Percentiles rank a stretch among this genome's conserved stretches.
Conservation (phyloP, 1,284 basidiomycete species). For the Coniferiporia sulphurascens region DNA sequence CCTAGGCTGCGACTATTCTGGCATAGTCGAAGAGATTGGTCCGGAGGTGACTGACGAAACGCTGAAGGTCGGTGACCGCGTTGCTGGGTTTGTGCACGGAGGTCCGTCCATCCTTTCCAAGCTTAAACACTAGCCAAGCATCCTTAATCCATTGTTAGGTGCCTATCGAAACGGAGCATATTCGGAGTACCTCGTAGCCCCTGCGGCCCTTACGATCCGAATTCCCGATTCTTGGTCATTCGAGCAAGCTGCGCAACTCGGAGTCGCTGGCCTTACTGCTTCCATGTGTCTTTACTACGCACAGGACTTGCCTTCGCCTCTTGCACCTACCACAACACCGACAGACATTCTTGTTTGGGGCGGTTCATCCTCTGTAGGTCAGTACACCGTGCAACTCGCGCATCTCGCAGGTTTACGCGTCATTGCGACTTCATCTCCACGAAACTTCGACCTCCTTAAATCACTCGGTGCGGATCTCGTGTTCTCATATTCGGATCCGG, state of each 20-base stretch:
- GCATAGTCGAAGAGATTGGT: slow-evolving; percentile 37
- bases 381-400: slow-evolving; percentile 39
- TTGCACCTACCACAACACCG: slow-evolving; percentile 16
- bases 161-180: slow-evolving; percentile 13
- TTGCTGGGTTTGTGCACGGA: slow-evolving; percentile 42
- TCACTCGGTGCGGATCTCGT: slow-evolving; percentile 29
- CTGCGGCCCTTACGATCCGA: slow-evolving; percentile 25
- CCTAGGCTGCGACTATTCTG: slow-evolving; percentile 42
- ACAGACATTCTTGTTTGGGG: slow-evolving; percentile 35
- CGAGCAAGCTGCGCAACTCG: slow-evolving; percentile 29
- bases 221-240: slow-evolving; percentile 27
- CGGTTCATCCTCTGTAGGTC: slow-evolving; percentile 38
- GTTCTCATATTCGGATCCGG: slow-evolving; percentile 21
- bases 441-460: slow-evolving; percentile 31
- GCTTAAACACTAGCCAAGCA: slow-evolving; percentile 5
- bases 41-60: slow-evolving; percentile 24
- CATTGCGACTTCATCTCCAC: slow-evolving; percentile 35
- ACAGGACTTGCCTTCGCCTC: slow-evolving; percentile 20
- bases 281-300: slow-evolving; percentile 23
- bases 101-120: slow-evolving; percentile 19
- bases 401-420: slow-evolving; percentile 31
- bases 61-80: slow-evolving; percentile 37
- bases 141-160: neutral
- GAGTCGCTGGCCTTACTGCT: slow-evolving; percentile 24
- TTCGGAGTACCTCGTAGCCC: slow-evolving; percentile 22